Evolutionary conservation across 192 early-diverging fungal species (phyloP).

Genomic region (Hyaloraphidium curvatum): DNA sequence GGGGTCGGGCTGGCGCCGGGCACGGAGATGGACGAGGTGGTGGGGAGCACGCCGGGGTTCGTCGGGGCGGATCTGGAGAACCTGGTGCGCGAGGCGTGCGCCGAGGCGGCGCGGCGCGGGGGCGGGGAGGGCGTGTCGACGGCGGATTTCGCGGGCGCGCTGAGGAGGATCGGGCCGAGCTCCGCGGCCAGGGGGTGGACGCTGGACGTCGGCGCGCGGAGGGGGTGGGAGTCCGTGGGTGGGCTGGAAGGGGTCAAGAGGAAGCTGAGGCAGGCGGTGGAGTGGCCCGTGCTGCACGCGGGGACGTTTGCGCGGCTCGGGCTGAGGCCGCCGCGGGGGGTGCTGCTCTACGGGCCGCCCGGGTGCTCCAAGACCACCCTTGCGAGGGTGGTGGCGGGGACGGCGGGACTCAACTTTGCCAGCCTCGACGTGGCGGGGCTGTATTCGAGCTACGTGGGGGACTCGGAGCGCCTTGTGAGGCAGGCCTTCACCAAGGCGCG

Average conservation of each 20-base stretch:
- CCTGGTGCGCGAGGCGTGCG: slow-evolving; percentile 57
- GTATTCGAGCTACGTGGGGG: slow-evolving; percentile 66
- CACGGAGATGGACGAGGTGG: slow-evolving; percentile 15
- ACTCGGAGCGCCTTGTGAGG: slow-evolving; percentile 61
- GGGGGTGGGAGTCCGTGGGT: not conserved
- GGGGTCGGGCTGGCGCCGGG: not conserved
- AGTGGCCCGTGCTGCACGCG: slow-evolving; percentile 39
- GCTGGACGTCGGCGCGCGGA: not conserved
- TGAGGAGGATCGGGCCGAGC: not conserved
- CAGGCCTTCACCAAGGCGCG: slow-evolving; percentile 64
- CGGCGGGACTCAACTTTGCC: slow-evolving; percentile 26
- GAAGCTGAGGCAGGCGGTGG: not conserved
- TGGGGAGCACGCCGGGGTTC: slow-evolving; percentile 64
- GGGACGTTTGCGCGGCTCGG: slow-evolving; percentile 54
- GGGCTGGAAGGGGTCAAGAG: not conserved
- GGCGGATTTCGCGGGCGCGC: slow-evolving; percentile 8
- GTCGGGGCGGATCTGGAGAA: slow-evolving; percentile 84
- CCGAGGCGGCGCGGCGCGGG: slow-evolving; percentile 9
- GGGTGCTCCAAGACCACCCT: slow-evolving; percentile 97
- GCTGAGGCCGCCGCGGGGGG: slow-evolving; percentile 58
- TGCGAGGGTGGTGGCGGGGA: slow-evolving; percentile 27
- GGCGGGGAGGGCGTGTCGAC: slow-evolving; percentile 11
- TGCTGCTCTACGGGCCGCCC: slow-evolving; percentile 91
- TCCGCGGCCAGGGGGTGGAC: too few relatives aligned
- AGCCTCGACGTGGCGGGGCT: slow-evolving; percentile 44